Evolutionary conservation across 2,329 filamentous ascomycete species (phyloP).

Genomic region (Phoma sp.): DNA sequence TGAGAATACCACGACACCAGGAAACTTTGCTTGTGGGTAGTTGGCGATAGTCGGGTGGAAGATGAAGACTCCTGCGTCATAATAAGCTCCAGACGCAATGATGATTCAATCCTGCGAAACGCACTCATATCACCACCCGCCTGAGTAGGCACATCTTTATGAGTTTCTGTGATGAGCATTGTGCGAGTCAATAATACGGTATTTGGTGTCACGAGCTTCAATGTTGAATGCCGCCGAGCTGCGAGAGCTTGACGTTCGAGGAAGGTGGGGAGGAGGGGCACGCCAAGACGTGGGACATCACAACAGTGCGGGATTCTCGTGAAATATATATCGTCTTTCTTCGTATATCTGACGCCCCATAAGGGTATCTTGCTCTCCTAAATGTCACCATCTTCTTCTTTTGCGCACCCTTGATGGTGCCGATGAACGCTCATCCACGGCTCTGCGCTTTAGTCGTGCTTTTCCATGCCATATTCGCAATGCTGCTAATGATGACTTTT

Average conservation of each 20-base stretch:
- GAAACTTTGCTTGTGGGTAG: conserved; percentile 88
- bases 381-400: conserved; percentile 7
- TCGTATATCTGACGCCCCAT: conserved; percentile 2
- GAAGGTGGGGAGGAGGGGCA: conserved; percentile 19
- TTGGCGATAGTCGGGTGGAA: conserved; percentile 85
- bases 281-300: conserved; percentile 4
- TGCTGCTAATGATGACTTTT: conserved; percentile 21
- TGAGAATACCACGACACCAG: conserved; percentile 85
- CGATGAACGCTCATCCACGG: conserved; percentile 19
- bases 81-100: not conserved
- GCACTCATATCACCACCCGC: conserved; percentile 66
- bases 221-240: not conserved
- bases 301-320: not conserved
- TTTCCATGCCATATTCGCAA: conserved; percentile 15
- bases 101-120: not conserved
- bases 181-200: conserved; percentile 1
- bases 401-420: conserved; percentile 10
- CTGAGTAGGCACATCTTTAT: conserved; percentile 65
- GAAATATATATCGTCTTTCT: conserved; percentile 13
- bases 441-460: conserved; percentile 18
- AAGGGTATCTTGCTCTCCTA: conserved; percentile 9
- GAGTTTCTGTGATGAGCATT: conserved; percentile 66
- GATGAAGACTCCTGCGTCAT: conserved; percentile 75
- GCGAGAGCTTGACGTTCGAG: conserved; percentile 2
- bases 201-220: not conserved